Base-by-base conservation (phyloP, 768 basidiomycete species). In the Rhodotorula toruloides region DNA sequence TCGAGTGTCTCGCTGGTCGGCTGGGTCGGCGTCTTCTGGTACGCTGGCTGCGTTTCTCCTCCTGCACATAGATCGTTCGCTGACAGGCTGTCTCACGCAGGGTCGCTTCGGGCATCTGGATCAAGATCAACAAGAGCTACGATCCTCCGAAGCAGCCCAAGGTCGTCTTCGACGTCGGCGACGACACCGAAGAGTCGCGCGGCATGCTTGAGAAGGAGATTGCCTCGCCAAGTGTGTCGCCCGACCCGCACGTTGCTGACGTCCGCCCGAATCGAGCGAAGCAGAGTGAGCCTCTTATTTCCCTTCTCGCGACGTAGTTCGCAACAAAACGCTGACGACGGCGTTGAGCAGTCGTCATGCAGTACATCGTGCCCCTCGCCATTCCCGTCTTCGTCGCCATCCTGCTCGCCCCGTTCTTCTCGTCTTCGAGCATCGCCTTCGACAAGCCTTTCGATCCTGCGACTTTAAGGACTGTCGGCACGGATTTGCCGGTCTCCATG, bases 1-100 rank as follows among this genome's bases (percentile, higher is more conserved):
- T 55, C 42, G 9, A 44, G 52, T 25, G 63, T 73, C 22, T 66
- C 67, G 3, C 25, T 61, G 25, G 34, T 54, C 43, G 73, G 73
- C n/a, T 74, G 73, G 73, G 56, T 48, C 12, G 73, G 73, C 19
- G 69, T 71, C 36, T 66, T 66, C 40, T 71, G 65, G 71, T 67
- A 31, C 39, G 63, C 31, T 25, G 21, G 13, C 21, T 19, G 25
- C 17, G 27, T 8, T 14, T 52, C 49, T 32, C 19, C 14, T 49
- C 21, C 40, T 4, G 10, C 25, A 10, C 21, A 17, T 19, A 27
- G 11, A 11, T 36, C 8, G 4, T 10, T 27, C n/a, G 1, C 43
- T 59, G 34, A 29, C 27, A 31, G 49, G n/a, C 3, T 14, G 4
- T n/a, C 32, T 19, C 31, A 3, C 1, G n/a, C 43, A 65, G 68